These are phyloP conservation scores for Aspergillus unguis DNA, from an alignment of 2,329 filamentous ascomycete species.

Conservation along the genomic window DNA sequence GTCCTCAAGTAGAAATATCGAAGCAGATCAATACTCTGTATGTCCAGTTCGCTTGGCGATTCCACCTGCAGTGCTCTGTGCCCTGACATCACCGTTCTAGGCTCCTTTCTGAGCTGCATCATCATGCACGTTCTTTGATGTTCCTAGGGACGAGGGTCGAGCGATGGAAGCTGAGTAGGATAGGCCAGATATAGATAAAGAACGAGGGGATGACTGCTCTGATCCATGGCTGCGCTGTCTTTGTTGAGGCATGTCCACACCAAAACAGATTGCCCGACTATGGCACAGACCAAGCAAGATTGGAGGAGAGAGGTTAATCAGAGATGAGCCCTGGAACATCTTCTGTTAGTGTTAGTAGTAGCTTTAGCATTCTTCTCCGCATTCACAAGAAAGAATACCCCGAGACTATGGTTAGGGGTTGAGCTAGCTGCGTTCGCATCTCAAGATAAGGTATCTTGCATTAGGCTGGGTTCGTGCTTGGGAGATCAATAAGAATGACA, in stretches of 20 bases:
- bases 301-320: neutral
- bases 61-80: too few relatives aligned
- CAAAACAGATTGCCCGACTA: neutral
- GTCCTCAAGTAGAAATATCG: too few relatives aligned
- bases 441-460: neutral
- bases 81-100: too few relatives aligned
- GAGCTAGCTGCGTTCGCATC: neutral
- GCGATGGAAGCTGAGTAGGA: neutral
- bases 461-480: too few relatives aligned
- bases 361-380: neutral
- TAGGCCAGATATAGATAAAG: neutral
- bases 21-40: too few relatives aligned
- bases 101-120: too few relatives aligned
- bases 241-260: neutral
- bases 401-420: neutral
- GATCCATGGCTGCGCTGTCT: constrained; percentile 1
- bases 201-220: neutral
- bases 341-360: neutral
- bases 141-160: too few relatives aligned
- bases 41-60: too few relatives aligned
- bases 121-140: too few relatives aligned
- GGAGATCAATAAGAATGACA: too few relatives aligned
- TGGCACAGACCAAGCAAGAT: neutral
- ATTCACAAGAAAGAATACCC: neutral
- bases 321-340: neutral